phyloP scores from a whole-genome alignment of 1,139 yeast genomes.

The Geotrichum macrosporum region DNA sequence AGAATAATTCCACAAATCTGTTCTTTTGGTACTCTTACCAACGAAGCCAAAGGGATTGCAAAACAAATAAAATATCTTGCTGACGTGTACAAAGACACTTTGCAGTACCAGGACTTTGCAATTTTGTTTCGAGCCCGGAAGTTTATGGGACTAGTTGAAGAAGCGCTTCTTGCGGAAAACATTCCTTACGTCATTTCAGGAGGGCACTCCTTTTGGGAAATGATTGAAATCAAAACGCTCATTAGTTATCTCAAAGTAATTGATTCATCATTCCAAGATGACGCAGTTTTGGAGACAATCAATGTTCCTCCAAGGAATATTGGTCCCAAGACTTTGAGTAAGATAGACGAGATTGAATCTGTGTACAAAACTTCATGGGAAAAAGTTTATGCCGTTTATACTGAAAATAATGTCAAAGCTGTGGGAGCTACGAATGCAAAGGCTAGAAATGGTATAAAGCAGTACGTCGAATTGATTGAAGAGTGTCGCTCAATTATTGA shows the following conservation, averaged over 20 bases:
- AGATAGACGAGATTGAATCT: constrained; percentile 11
- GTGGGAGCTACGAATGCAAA: constrained; percentile 17
- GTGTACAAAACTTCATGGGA: background rate
- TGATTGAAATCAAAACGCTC: constrained; percentile 32
- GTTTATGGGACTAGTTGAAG: constrained; percentile 58
- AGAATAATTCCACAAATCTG: constrained; percentile 33
- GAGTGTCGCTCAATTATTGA: constrained; percentile 9
- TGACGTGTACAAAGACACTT: constrained; percentile 28
- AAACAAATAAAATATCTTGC: constrained; percentile 45
- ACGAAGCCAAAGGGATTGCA: constrained; percentile 59
- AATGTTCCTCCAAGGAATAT: constrained; percentile 63
- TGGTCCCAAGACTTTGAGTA: constrained; percentile 55
- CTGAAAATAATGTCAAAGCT: background rate
- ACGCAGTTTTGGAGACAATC: constrained; percentile 56
- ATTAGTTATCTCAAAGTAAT: constrained; percentile 62
- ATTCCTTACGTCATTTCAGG: constrained; percentile 56
- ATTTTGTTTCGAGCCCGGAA: constrained; percentile 62
- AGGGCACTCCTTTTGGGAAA: constrained; percentile 16
- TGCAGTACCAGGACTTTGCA: constrained; percentile 57
- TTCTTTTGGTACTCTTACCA: constrained; percentile 40
- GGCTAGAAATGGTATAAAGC: constrained; percentile 23
- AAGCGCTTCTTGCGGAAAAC: constrained; percentile 48
- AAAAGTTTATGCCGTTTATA: constrained; percentile 1
- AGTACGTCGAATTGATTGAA: constrained; percentile 12
- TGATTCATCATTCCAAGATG: constrained; percentile 49